phyloP scores from a whole-genome alignment of 2,329 filamentous ascomycete genomes.

The Proliferodiscus dingleyae region DNA sequence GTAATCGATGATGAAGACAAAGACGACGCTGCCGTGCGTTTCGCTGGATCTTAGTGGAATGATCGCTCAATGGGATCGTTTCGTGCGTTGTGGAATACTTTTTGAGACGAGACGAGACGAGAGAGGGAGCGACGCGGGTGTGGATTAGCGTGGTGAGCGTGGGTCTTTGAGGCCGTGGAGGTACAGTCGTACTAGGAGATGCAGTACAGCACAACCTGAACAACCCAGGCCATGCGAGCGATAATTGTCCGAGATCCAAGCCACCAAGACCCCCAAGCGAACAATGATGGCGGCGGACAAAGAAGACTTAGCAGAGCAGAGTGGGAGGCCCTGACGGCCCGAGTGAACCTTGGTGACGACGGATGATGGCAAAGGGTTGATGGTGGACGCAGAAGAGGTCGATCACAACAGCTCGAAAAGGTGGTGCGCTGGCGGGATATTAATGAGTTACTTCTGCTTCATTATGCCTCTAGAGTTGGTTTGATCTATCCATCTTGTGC shows the following conservation, averaged over 20 bases:
- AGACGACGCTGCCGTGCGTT: no score
- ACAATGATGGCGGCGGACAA: background rate
- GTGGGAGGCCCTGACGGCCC: no score
- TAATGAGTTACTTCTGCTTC: no score
- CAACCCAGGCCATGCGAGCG: no score
- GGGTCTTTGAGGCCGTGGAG: background rate
- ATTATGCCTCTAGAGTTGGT: no score
- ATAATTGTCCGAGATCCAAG: background rate
- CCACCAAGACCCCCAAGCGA: background rate
- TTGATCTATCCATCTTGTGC: no score
- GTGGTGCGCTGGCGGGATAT: no score
- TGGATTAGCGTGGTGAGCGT: background rate
- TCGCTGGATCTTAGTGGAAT: conserved; percentile 8
- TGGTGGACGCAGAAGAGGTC: no score
- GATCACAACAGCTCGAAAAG: no score
- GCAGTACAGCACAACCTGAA: background rate
- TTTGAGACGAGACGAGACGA: conserved; percentile 5
- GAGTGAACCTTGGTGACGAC: no score
- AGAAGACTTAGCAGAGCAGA: no score
- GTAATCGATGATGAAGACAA: conserved; percentile 6
- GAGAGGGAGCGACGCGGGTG: conserved; percentile 7
- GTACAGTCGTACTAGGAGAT: background rate
- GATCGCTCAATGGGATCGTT: conserved; percentile 7
- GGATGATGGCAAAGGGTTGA: no score
- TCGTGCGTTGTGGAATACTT: conserved; percentile 6